Percentiles rank a stretch among this genome's conserved stretches.
Evolutionary conservation across 2,329 filamentous ascomycete genomes (phyloP).

Genomic region (Coniochaeta ligniaria): DNA sequence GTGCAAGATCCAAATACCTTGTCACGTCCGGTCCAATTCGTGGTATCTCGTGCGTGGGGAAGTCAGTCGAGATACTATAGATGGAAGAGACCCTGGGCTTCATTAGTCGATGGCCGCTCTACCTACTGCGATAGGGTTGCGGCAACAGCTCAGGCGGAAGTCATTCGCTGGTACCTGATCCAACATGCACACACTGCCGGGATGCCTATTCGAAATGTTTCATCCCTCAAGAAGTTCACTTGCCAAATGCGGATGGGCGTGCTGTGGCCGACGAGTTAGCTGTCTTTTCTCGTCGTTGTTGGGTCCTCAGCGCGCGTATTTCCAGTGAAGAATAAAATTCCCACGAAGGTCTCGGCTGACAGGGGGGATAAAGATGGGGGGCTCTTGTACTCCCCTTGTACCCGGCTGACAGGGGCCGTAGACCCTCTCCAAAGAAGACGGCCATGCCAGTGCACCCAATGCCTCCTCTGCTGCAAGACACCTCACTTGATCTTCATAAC

Average conservation of each 20-base stretch:
- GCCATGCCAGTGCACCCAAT: background rate
- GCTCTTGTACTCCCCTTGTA: background rate
- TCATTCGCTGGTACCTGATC: background rate
- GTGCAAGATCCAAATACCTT: background rate
- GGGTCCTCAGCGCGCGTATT: background rate
- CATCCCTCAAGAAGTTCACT: background rate
- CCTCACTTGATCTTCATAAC: conserved; percentile 1
- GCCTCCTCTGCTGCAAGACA: conserved; percentile 1
- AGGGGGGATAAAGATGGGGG: background rate
- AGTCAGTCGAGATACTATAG: background rate
- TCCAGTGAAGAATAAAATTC: background rate
- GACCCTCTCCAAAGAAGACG: background rate
- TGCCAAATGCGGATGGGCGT: background rate
- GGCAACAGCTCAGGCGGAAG: background rate
- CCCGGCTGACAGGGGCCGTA: conserved; percentile 1
- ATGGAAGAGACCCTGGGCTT: background rate
- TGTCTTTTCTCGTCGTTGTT: background rate
- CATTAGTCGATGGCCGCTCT: background rate
- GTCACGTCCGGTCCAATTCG: background rate
- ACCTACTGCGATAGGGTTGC: background rate
- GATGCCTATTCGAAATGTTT: background rate
- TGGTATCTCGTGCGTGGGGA: background rate
- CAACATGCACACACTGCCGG: background rate
- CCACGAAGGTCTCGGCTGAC: background rate
- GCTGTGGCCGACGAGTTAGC: background rate